Base-by-base conservation (phyloP, 139 green algal species). In the Auxenochlorella pyrenoidosa region DNA sequence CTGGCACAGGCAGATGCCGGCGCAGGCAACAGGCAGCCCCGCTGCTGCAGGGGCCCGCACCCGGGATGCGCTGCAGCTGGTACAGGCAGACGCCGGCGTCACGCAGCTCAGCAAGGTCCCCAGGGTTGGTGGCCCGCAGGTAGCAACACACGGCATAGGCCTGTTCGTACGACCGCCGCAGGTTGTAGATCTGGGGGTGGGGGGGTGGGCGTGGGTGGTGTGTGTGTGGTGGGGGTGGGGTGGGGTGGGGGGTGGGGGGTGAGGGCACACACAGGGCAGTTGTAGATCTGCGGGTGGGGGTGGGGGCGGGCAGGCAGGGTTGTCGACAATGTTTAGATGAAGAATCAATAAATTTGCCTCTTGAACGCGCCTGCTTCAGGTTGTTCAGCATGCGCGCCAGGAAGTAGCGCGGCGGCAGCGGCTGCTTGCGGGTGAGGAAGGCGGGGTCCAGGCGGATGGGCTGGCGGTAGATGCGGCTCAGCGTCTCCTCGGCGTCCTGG, bases 321-420 rank as follows among this genome's bases (percentile, higher is more conserved):
- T n/a, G n/a, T n/a, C n/a, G n/a, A n/a, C n/a, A n/a, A n/a, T n/a
- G n/a, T n/a, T n/a, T n/a, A n/a, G n/a, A n/a, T n/a, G n/a, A n/a
- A n/a, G n/a, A n/a, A n/a, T n/a, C n/a, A n/a, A n/a, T n/a, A n/a
- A n/a, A n/a, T n/a, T n/a, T n/a, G n/a, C n/a, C n/a, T n/a, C n/a
- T n/a, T n/a, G n/a, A n/a, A n/a, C 68, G 26, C 19, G 81, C 66
- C 89, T 91, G 86, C 59, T 89, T 87, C 70, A 94, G 71, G 77
- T 94, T 94, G 83, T 89, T 90, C 19, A 94, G 85, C 78, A 92
- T 86, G 38, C 92, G 86, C 21, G 91, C 77, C 47, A 94, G 82
- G 44, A 94, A 83, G 15, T 51, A 13, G 63, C 91, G 63, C 15
- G 60, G 32, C 60, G 82, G 89, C 41, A 93, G 68, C 38, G 71